Base-by-base conservation (phyloP, 208 protist species). In the Leptomonas pyrrhocoris region DNA sequence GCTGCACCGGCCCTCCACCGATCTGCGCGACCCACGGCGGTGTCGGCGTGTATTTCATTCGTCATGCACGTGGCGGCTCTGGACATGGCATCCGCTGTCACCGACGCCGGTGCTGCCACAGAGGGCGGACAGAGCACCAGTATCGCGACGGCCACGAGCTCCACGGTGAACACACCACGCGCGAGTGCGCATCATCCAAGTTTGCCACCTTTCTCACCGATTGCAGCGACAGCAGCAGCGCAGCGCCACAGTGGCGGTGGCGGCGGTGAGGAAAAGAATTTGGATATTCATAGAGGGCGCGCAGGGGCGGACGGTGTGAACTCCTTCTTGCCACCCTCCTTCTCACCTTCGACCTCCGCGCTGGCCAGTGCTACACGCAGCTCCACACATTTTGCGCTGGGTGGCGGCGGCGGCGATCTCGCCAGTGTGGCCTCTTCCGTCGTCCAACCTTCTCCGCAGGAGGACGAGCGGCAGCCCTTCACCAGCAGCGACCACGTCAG, bases 1-100 rank as follows among this genome's bases (percentile, higher is more conserved):
- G 15, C 30, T 54, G 7, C 49, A 5, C 18, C 16, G 45, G 8
- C 45, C 16, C 5, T 49, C n/a, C 45, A 13, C 11, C 45, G 45
- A 15, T 45, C 38, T 18, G 25, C 56, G n/a, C 30, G 30, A 2
- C 43, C 28, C 49, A 53, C 59, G 51, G 63, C 30, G 23, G 48
- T 55, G 43, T 40, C 65, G 13, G 21, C 38, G 31, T 40, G 31
- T 19, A 34, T 70, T 34, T 79, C 74, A 42, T 79, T 79, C 31
- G 34, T 46, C 9, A 43, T 79, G 58, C 45, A 79, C 60, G 46
- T 79, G 5, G 74, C 67, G 11, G 74, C 74, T 5, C 40, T 65
- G 27, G 74, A 74, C 53, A 42, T 62, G 61, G 21, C 50, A 31
- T 42, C 36, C n/a, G 53, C 49, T 1, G 23, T 28, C 51, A 46